Percentiles rank a stretch among this genome's conserved stretches.
phyloP scores from a whole-genome alignment of 768 basidiomycete genomes.

The Pisolithus marmoratus region DNA sequence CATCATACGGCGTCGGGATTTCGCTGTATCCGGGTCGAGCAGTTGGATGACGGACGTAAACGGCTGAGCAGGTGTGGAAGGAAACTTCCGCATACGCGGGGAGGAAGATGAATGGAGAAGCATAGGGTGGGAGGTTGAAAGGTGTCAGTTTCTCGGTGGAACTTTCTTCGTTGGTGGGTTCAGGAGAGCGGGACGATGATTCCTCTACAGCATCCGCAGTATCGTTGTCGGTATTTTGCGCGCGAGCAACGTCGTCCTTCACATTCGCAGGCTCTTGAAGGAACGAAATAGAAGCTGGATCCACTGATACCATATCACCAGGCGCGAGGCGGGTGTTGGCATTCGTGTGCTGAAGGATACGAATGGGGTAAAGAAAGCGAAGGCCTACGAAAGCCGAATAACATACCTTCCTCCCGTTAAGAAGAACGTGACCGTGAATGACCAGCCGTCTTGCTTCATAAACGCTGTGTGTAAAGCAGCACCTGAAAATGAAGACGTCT shows the following conservation, averaged over 20 bases:
- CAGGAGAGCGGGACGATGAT: neutral
- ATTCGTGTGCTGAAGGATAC: constrained; percentile 57
- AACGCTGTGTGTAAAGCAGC: constrained; percentile 82
- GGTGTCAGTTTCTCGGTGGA: constrained; percentile 43
- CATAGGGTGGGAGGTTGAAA: constrained; percentile 82
- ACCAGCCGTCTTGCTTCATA: constrained; percentile 87
- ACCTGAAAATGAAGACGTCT: constrained; percentile 87
- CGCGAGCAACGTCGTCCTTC: constrained; percentile 10
- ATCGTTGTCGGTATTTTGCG: neutral
- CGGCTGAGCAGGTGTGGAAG: constrained; percentile 82
- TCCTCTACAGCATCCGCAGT: neutral
- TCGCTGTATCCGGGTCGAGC: constrained; percentile 95
- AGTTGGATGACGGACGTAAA: constrained; percentile 94
- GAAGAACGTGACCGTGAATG: constrained; percentile 76
- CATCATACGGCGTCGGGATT: constrained; percentile 92
- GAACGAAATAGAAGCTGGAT: constrained; percentile 75
- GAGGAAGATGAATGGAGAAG: constrained; percentile 89
- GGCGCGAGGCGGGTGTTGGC: constrained; percentile 87
- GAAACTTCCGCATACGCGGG: constrained; percentile 86
- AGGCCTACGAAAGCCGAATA: neutral
- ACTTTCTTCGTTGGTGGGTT: neutral
- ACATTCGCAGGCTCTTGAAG: constrained; percentile 36
- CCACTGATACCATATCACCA: constrained; percentile 90
- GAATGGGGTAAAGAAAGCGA: neutral
- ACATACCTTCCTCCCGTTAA: constrained; percentile 87